Percentiles rank a stretch among this genome's conserved stretches.
These are phyloP conservation scores for Mortierella alpina DNA, from an alignment of 192 early-diverging fungal species.

Conservation along the genomic window DNA sequence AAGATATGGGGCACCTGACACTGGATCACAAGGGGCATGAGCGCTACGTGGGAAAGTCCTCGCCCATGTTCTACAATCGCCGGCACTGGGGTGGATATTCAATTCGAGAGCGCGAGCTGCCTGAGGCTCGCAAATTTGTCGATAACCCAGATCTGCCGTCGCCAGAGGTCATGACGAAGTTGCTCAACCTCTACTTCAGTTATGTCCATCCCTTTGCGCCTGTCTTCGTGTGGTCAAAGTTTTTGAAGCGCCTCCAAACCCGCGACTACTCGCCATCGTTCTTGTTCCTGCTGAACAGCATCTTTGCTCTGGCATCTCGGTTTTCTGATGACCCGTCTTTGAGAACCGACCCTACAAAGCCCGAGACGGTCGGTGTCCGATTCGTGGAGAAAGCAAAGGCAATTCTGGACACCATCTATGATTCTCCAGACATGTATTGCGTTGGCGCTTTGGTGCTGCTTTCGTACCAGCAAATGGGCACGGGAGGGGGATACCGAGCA, in stretches of 20 bases:
- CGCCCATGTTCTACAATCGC: conserved; percentile 75
- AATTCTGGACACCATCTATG: conserved; percentile 38
- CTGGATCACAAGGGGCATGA: conserved; percentile 78
- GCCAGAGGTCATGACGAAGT: conserved; percentile 64
- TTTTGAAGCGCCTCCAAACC: conserved; percentile 50
- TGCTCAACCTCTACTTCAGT: conserved; percentile 73
- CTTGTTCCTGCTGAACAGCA: conserved; percentile 62
- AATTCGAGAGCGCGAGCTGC: conserved; percentile 54
- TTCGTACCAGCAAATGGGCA: conserved; percentile 49
- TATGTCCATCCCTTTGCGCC: conserved; percentile 78
- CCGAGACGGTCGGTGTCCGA: conserved; percentile 62
- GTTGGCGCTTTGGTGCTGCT: conserved; percentile 38
- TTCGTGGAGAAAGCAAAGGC: conserved; percentile 70
- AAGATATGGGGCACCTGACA: conserved; percentile 72
- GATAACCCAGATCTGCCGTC: conserved; percentile 65
- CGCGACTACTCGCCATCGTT: conserved; percentile 55
- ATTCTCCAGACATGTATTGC: conserved; percentile 38
- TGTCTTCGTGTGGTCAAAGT: conserved; percentile 69
- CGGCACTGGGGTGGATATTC: conserved; percentile 56
- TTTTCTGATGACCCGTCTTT: conserved; percentile 58
- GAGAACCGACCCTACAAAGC: conserved; percentile 50
- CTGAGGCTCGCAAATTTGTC: conserved; percentile 39
- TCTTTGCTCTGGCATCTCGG: conserved; percentile 64
- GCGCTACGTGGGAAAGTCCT: conserved; percentile 76
- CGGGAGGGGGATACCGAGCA: conserved; percentile 61